Conservation (phyloP, 805 yeast genomes). For the Teunomyces panamensis region DNA sequence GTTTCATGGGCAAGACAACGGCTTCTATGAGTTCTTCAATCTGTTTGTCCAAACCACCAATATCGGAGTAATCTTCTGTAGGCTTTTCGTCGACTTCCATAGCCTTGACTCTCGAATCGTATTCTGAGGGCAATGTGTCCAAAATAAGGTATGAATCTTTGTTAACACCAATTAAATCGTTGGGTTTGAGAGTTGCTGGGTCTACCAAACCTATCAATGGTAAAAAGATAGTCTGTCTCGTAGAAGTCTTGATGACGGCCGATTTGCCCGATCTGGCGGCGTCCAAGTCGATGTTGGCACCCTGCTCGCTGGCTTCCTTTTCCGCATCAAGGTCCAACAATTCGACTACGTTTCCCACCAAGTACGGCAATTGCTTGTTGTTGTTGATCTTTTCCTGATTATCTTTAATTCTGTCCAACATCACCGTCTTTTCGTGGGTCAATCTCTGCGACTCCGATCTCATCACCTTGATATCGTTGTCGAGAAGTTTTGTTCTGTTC, state of each 20-base stretch:
- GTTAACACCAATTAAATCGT: constrained; percentile 95
- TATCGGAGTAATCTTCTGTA: constrained; percentile 93
- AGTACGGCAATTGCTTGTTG: constrained; percentile 91
- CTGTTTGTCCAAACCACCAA: constrained; percentile 97
- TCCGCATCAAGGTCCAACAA: constrained; percentile 84
- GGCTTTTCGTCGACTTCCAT: constrained; percentile 99
- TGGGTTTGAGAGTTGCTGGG: constrained; percentile 89
- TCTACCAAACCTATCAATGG: constrained; percentile 96
- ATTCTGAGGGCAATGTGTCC: constrained; percentile 95
- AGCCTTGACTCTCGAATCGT: constrained; percentile 96
- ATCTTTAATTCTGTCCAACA: constrained; percentile 91
- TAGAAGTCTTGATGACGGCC: constrained; percentile 97
- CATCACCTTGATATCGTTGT: constrained; percentile 94
- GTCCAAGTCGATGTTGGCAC: constrained; percentile 92
- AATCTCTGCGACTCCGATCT: constrained; percentile 87
- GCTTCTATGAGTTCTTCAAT: constrained; percentile 98
- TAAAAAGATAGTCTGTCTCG: constrained; percentile 94
- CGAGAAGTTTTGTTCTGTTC: constrained; percentile 83
- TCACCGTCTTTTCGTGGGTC: constrained; percentile 87
- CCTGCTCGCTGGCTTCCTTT: constrained; percentile 80
- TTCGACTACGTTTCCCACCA: constrained; percentile 96
- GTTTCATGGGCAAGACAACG: constrained; percentile 96
- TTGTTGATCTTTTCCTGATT: constrained; percentile 94
- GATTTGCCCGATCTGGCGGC: constrained; percentile 90
- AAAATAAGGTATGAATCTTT: constrained; percentile 91